phyloP scores from a whole-genome alignment of 2,329 filamentous ascomycete genomes.

The Truncatella angustata region DNA sequence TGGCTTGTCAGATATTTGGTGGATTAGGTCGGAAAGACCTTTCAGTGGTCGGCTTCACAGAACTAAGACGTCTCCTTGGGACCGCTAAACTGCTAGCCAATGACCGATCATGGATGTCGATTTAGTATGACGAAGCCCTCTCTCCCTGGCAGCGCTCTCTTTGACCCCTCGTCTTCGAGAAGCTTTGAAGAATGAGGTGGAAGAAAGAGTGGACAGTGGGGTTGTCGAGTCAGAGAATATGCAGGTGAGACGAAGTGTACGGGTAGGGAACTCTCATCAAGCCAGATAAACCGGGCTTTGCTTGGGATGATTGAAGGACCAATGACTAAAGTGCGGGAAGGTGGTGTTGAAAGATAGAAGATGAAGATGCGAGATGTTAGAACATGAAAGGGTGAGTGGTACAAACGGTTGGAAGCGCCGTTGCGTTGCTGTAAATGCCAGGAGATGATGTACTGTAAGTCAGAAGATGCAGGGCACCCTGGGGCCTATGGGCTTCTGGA shows the following conservation, averaged over 20 bases:
- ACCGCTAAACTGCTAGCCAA: conserved; percentile 4
- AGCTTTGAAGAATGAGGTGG: neutral
- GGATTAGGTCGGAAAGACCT: conserved; percentile 1
- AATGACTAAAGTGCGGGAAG: no score
- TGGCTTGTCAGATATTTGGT: conserved; percentile 5
- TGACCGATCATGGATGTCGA: neutral
- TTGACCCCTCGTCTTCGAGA: neutral
- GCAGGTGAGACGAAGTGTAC: no score
- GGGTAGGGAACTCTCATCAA: no score
- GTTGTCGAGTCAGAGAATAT: no score
- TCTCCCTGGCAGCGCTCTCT: neutral
- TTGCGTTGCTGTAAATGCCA: conserved; percentile 6
- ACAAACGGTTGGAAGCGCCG: conserved; percentile 6
- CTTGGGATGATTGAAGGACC: no score
- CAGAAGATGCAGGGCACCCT: no score
- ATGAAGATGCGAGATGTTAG: neutral
- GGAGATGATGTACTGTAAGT: no score
- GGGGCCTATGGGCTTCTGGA: no score
- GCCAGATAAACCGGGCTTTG: no score
- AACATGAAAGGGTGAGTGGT: neutral
- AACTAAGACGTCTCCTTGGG: conserved; percentile 4
- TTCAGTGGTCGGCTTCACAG: conserved; percentile 2
- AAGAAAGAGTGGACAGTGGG: neutral
- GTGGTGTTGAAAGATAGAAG: no score
- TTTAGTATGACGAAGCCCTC: neutral